Base-by-base conservation (phyloP, 495 filamentous ascomycete genomes). In the Lasiosphaeria ovina region DNA sequence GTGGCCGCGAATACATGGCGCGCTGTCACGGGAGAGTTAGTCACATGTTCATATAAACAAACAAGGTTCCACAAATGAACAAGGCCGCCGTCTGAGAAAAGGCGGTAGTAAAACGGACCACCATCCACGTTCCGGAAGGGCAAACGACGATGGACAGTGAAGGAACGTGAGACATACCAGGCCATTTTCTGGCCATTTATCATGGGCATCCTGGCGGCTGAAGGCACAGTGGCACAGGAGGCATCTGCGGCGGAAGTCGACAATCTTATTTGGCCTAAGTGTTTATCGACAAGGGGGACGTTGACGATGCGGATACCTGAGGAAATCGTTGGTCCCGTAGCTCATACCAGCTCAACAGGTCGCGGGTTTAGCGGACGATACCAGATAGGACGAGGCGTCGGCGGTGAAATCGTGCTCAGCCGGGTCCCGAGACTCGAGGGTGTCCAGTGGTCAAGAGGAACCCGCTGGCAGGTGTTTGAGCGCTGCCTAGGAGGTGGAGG, bases 1-100 rank as follows among this genome's bases (percentile, higher is more conserved):
- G 73, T 95, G 91, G 54, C 91, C 91, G 55, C 89, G 88, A 64
- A 93, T 90, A 65, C 91, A 95, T 68, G 89, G 87, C 77, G 88
- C 86, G 69, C 90, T 94, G 35, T 58, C 24, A 44, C 8, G 16
- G 53, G 42, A 52, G 17, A 47, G 68, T 75, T 55, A 74, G 71
- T 66, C 10, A 57, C 16, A 24, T 24, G 24, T 24, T 24, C 24
- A 24, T 24, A 24, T 63, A 35, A 59, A 42, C 44, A 47, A 11
- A 47, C 16, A 47, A 9, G 12, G 16, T 9, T 9, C 44, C 24
- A 24, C 24, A 24, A 24, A 24, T 24, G 24, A 24, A 24, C 24
- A 24, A 24, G 24, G 5, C 6, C 12, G 12, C 16, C 44, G 11
- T n/a, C 4, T 8, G 12, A 14, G 44, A 47, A n/a, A n/a, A n/a